Percentiles rank a stretch among this genome's conserved stretches.
phyloP scores from a whole-genome alignment of 2,329 filamentous ascomycete species.

The Penicillium capsulatum region DNA sequence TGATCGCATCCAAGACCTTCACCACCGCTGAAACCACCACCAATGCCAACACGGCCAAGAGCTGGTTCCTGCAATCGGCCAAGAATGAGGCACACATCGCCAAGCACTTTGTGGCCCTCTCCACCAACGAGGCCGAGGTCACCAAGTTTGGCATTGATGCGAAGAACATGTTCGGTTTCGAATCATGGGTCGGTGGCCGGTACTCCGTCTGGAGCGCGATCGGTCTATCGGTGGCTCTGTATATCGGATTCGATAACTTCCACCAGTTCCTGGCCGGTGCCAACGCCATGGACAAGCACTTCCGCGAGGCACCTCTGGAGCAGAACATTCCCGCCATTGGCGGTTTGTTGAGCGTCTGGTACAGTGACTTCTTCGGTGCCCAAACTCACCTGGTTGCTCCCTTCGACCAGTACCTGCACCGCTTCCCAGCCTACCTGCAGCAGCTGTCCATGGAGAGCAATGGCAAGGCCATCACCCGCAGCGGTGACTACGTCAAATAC shows the following conservation, averaged over 20 bases:
- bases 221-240: constrained; percentile 86
- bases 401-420: constrained; percentile 98
- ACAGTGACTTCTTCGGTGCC: constrained; percentile 97
- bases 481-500: constrained; percentile 86
- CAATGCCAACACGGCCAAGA: constrained; percentile 95
- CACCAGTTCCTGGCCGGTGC: constrained; percentile 90
- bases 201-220: constrained; percentile 99
- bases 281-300: constrained; percentile 98
- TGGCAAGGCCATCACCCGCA: constrained; percentile 92
- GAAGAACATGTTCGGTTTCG: constrained; percentile 99
- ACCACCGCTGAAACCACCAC: constrained; percentile 96
- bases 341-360: constrained; percentile 94
- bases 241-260: constrained; percentile 98
- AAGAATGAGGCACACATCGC: constrained; percentile 74
- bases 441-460: constrained; percentile 99
- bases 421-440: constrained; percentile 98
- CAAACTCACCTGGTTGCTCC: constrained; percentile 97
- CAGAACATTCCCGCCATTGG: constrained; percentile 93
- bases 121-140: constrained; percentile 91
- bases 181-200: constrained; percentile 95
- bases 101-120: constrained; percentile 98
- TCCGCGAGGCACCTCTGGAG: constrained; percentile 82
- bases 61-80: constrained; percentile 85
- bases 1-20: constrained; percentile 98
- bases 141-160: constrained; percentile 98